phyloP scores from a whole-genome alignment of 208 protist genomes.

The Wallacemonas sp. region DNA sequence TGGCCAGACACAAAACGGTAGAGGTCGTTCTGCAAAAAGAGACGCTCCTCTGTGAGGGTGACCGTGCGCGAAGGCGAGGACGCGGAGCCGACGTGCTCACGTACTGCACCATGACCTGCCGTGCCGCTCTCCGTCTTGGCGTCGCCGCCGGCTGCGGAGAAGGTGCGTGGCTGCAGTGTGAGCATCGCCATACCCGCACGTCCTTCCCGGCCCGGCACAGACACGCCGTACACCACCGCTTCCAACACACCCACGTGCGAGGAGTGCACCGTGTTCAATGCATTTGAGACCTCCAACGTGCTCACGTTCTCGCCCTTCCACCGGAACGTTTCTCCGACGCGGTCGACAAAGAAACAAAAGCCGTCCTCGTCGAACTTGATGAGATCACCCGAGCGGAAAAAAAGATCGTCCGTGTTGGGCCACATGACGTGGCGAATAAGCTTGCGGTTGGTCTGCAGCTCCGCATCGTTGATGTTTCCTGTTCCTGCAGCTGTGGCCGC shows the following conservation, averaged over 20 bases:
- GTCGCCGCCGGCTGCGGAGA: not conserved
- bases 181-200: conserved; percentile 68
- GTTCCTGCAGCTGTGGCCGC: not conserved
- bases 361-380: conserved; percentile 51
- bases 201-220: conserved; percentile 48
- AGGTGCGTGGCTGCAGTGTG: conserved; percentile 22
- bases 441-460: conserved; percentile 37
- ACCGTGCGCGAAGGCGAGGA: not conserved
- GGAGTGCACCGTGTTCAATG: conserved; percentile 31
- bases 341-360: conserved; percentile 76
- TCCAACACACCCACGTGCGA: conserved; percentile 41
- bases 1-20: conserved; percentile 31
- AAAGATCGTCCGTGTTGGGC: conserved; percentile 47
- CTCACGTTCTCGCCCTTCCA: conserved; percentile 87
- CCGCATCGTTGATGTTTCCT: not conserved
- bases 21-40: conserved; percentile 50
- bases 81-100: not conserved
- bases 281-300: conserved; percentile 69
- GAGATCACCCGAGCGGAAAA: conserved; percentile 74
- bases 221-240: conserved; percentile 70
- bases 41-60: conserved; percentile 30
- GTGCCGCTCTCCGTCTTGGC: not conserved
- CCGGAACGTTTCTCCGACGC: conserved; percentile 79
- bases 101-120: too few species aligned
- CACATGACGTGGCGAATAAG: conserved; percentile 51